A percentile compares a stretch with the other conserved stretches of the same genome.
Conservation (phyloP, 805 yeast species). For the Starmerella khaoyaiensis region DNA sequence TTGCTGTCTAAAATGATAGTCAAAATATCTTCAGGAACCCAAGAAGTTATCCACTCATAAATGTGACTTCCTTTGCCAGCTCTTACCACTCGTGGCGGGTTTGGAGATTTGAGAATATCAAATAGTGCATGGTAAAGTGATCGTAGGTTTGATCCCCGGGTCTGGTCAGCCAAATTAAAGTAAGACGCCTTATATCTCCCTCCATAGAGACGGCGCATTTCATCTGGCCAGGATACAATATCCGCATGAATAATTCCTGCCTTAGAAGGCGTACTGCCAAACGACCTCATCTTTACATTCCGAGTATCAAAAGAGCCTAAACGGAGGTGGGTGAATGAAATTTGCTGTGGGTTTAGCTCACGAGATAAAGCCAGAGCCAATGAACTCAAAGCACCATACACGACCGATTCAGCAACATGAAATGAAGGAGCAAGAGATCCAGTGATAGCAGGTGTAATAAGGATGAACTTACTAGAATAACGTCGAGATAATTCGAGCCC, state of each 20-base stretch:
- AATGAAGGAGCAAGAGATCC: slow-evolving; percentile 44
- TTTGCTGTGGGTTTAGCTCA: slow-evolving; percentile 33
- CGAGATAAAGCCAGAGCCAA: slow-evolving; percentile 32
- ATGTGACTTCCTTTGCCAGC: slow-evolving; percentile 27
- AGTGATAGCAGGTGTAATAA: slow-evolving; percentile 42
- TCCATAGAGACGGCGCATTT: slow-evolving; percentile 29
- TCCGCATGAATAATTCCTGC: slow-evolving; percentile 30
- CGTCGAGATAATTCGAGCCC: slow-evolving; percentile 41
- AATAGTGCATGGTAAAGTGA: slow-evolving; percentile 25
- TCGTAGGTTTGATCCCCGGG: slow-evolving; percentile 24
- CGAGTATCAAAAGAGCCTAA: slow-evolving; percentile 37
- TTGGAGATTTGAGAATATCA: slow-evolving; percentile 22
- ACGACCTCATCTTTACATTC: slow-evolving; percentile 5
- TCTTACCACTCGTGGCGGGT: slow-evolving; percentile 25
- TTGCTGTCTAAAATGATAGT: slow-evolving; percentile 4
- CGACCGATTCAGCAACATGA: slow-evolving; percentile 49
- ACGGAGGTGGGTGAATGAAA: slow-evolving; percentile 35
- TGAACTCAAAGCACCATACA: slow-evolving; percentile 34
- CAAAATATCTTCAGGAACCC: slow-evolving; percentile 26
- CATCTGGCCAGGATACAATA: slow-evolving; percentile 33
- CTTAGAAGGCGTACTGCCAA: background rate
- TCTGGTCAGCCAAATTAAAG: background rate
- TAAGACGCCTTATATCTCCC: slow-evolving; percentile 26
- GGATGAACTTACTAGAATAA: slow-evolving; percentile 38
- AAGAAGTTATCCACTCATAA: slow-evolving; percentile 23